Evolutionary conservation across 164 flowering plant species (phyloP), one percentile per base, ranked within the genome.

Genomic region (Vitis cinerea): DNA sequence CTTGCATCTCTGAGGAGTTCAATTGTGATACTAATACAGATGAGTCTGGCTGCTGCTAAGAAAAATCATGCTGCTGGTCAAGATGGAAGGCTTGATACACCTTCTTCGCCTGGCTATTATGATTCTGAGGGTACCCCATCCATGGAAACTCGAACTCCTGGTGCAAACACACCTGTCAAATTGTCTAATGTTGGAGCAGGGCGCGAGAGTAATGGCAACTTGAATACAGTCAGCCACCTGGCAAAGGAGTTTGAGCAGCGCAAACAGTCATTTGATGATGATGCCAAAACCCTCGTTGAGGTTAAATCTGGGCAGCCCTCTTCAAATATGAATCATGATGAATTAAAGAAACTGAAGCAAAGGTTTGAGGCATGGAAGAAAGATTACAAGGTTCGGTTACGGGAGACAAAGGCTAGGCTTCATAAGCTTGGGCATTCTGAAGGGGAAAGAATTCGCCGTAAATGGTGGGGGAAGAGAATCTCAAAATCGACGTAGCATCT

Each of bases 351-450:
- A 60, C 79, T 94, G 63, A 92, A 87, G 70, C 56, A 59, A 8
- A 82, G 84, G 64, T 90, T 94, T 67, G 80, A 79, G 65, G 50
- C 78, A 14, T 94, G 99, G 99, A 92, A 90, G 83, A 89, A 86
- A 79, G 97, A 90, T 3, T 94, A 80, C 79, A 90, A 86, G 72
- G 71, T 52, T 31, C 82, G 85, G 74, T 79, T 91, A 71, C 72
- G 84, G 44, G 93, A 90, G 71, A 69, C 91, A 10, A 88, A 90
- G 64, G 72, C 74, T 59, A 82, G 73, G 59, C 77, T 91, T 37
- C 88, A 86, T 44, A 90, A 86, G 78, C 82, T 79, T 29, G 86
- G 85, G n/a, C 78, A 74, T 67, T 44, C 77, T n/a, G 86, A 85
- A 23, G 57, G 64, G 0, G 87, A 81, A 0, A 86, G 71, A 66